Base-by-base conservation (phyloP, 371 early-diverging fungal species). In the Mortierella sp. region DNA sequence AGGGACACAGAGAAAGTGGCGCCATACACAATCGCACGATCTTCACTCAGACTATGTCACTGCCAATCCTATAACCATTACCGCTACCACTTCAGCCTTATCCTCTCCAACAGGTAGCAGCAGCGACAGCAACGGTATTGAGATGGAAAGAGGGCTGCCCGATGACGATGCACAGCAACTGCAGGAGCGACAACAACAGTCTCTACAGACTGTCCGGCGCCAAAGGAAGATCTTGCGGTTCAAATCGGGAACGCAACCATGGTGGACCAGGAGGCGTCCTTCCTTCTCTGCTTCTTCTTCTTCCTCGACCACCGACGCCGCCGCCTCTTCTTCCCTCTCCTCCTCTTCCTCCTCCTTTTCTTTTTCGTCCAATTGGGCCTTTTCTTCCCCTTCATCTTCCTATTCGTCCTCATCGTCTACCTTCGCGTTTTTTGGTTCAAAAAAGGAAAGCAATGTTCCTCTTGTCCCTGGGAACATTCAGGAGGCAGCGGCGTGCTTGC, bases 381-480 rank as follows among this genome's bases (percentile, higher is more conserved):
- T n/a, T 55, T n/a, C 60, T 14, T 32, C 60, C 18, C 16, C 60
- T 60, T 32, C 60, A 4, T 60, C 60, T 32, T 32, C 60, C 32
- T 60, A 60, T 60, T 60, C 60, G 4, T 32, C 60, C 60, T 60
- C 60, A 32, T 29, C 60, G 3, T 60, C 60, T 16, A 5, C 41
- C 51, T 63, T 72, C 43, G 24, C 71, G 49, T 44, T 48, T 12
- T 41, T 72, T 29, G 27, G 76, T 58, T 81, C 81, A 70, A 81
- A 77, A 77, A 81, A 81, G 77, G 81, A 77, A 81, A 77, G 76
- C 81, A 81, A 81, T 76, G 63, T 75, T 49, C n/a, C n/a, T 41
- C 32, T 32, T 51, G 60, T 71, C 32, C 79, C 75, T 75, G 75
- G 46, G 24, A 79, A 75, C 21, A 56, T 74, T 79, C 60, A 74